Conservation (phyloP, 371 early-diverging fungal species). For the Mucor sp. region DNA sequence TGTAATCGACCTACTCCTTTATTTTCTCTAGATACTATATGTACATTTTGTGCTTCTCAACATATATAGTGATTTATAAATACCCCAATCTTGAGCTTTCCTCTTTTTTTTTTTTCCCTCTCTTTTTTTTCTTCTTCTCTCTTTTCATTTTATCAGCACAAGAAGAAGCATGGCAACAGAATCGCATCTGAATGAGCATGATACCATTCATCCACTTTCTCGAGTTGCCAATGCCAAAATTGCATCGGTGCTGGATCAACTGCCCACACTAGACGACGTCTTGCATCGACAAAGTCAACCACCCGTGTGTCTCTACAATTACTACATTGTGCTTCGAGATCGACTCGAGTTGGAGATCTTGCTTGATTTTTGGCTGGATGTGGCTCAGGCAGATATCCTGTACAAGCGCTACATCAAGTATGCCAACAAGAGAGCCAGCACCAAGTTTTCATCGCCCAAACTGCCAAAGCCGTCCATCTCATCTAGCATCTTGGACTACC, state of each 20-base stretch:
- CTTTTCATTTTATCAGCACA: background rate
- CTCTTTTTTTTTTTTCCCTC: background rate
- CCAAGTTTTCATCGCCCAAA: background rate
- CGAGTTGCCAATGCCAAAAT: background rate
- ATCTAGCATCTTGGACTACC: background rate
- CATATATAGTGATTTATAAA: background rate
- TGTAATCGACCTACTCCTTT: background rate
- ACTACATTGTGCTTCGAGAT: slow-evolving; percentile 66
- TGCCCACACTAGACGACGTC: slow-evolving; percentile 63
- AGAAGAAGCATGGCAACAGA: background rate
- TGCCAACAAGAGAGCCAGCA: slow-evolving; percentile 1
- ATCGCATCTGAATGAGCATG: background rate
- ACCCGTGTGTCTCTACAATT: slow-evolving; percentile 70
- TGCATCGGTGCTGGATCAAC: background rate
- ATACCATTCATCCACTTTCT: slow-evolving; percentile 9
- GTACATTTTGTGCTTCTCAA: background rate
- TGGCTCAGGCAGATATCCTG: slow-evolving; percentile 60
- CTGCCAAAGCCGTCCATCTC: slow-evolving; percentile 1
- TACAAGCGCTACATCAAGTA: slow-evolving; percentile 51
- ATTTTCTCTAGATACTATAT: background rate
- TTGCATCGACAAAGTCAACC: slow-evolving; percentile 62
- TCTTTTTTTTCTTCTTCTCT: background rate
- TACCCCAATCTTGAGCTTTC: background rate
- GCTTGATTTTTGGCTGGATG: slow-evolving; percentile 72
- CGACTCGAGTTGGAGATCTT: slow-evolving; percentile 50